Percentiles rank a stretch among this genome's conserved stretches.
Evolutionary conservation across 225 moss, liverwort and hornwort genomes (phyloP).

Genomic region (Antitrichia curtipendula): DNA sequence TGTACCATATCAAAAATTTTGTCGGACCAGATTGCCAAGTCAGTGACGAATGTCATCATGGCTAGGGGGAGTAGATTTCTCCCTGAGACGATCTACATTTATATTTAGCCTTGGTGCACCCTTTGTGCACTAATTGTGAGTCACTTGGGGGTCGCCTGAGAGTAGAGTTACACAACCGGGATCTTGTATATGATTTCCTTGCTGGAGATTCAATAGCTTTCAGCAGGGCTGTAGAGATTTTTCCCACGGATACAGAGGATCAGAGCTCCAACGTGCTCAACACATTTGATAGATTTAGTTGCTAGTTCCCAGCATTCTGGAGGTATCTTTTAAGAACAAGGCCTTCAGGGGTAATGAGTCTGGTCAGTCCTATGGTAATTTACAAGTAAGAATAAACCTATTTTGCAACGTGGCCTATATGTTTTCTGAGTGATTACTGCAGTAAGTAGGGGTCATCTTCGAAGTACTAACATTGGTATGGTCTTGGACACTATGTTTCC

Average conservation of each 20-base stretch:
- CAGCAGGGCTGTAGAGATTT: conserved; percentile 14
- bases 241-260: background rate
- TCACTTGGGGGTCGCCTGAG: background rate
- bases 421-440: background rate
- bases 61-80: background rate
- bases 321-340: no score
- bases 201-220: conserved; percentile 14
- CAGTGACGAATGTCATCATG: background rate
- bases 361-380: background rate
- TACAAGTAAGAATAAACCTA: background rate
- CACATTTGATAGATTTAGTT: background rate
- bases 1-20: conserved; percentile 37
- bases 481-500: background rate
- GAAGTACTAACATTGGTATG: background rate
- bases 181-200: conserved; percentile 3
- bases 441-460: background rate
- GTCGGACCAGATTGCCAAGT: conserved; percentile 12
- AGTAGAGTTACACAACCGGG: background rate
- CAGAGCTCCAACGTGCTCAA: background rate
- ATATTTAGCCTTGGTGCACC: background rate
- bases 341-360: background rate
- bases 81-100: background rate
- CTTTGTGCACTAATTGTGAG: background rate
- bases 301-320: no score
- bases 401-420: background rate